These are phyloP conservation scores for Suillus weaverae DNA, from an alignment of 768 basidiomycete species.

Conservation along the genomic window DNA sequence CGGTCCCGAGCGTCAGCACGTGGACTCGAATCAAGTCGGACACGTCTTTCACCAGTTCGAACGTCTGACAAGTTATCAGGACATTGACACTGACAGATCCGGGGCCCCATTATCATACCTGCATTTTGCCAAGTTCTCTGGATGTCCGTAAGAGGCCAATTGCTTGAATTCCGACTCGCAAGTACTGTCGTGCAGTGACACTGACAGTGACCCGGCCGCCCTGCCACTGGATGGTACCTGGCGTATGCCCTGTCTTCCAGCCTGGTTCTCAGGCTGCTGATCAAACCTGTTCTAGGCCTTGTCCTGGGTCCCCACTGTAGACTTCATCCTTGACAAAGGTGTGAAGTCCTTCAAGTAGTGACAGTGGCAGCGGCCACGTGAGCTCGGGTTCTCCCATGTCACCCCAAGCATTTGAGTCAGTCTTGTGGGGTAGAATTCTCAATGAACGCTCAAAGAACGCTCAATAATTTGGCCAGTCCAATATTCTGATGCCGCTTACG, in stretches of 20 bases:
- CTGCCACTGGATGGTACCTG: neutral
- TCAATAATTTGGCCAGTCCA: neutral
- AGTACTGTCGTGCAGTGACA: neutral
- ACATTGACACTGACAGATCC: neutral
- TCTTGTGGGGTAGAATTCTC: no score
- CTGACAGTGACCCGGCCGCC: neutral
- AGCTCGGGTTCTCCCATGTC: slow-evolving; percentile 2
- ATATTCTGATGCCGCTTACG: neutral
- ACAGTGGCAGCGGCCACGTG: neutral
- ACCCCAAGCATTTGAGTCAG: neutral
- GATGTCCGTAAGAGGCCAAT: neutral
- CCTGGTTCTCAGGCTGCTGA: neutral
- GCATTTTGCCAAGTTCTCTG: neutral
- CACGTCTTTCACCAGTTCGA: neutral
- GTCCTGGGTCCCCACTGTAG: neutral
- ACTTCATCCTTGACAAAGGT: neutral
- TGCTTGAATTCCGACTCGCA: neutral
- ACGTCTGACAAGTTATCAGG: neutral
- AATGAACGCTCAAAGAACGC: no score
- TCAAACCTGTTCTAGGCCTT: neutral
- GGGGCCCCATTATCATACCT: neutral
- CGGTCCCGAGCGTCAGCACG: neutral
- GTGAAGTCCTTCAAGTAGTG: neutral
- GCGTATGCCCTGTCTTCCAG: neutral
- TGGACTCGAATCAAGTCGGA: neutral